These are phyloP conservation scores for Penicillium crustosum DNA, from an alignment of 2,329 filamentous ascomycete species.

Conservation along the genomic window DNA sequence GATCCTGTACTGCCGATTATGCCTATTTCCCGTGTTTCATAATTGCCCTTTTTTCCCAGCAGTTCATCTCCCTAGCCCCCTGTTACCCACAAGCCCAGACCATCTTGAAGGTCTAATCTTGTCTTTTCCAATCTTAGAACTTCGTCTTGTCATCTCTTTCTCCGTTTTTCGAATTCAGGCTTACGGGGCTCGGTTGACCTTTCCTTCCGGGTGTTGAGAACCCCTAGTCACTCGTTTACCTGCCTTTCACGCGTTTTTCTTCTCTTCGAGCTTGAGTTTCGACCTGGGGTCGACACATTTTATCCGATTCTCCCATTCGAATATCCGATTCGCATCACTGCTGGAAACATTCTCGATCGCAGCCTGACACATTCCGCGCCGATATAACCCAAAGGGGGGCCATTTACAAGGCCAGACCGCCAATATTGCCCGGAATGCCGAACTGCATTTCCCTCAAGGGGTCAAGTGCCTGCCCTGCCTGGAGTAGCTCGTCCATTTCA, in stretches of 20 bases:
- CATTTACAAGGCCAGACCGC: conserved; percentile 1
- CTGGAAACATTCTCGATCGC: conserved; percentile 5
- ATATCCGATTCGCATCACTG: conserved; percentile 3
- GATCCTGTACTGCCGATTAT: background rate
- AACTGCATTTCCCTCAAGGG: conserved; percentile 66
- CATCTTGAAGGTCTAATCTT: conserved; percentile 8
- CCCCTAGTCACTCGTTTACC: conserved; percentile 27
- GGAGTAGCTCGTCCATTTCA: conserved; percentile 69
- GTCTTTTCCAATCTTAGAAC: conserved; percentile 14
- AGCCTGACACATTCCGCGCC: conserved; percentile 25
- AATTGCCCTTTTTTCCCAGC: conserved; percentile 7
- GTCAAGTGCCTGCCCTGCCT: conserved; percentile 71
- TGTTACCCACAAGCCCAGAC: conserved; percentile 19
- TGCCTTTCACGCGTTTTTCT: conserved; percentile 17
- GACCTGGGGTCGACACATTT: conserved; percentile 16
- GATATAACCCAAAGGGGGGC: background rate
- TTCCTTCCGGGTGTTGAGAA: conserved; percentile 19
- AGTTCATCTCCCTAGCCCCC: conserved; percentile 16
- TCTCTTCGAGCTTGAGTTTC: conserved; percentile 13
- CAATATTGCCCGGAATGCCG: conserved; percentile 36
- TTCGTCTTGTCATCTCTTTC: conserved; percentile 17
- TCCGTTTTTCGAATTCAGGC: conserved; percentile 14
- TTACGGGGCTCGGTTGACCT: conserved; percentile 25
- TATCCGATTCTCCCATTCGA: conserved; percentile 1
- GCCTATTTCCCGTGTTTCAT: conserved; percentile 3